phyloP scores from a whole-genome alignment of 352 stramenopile genomes.

The Phytopythium aichiense region DNA sequence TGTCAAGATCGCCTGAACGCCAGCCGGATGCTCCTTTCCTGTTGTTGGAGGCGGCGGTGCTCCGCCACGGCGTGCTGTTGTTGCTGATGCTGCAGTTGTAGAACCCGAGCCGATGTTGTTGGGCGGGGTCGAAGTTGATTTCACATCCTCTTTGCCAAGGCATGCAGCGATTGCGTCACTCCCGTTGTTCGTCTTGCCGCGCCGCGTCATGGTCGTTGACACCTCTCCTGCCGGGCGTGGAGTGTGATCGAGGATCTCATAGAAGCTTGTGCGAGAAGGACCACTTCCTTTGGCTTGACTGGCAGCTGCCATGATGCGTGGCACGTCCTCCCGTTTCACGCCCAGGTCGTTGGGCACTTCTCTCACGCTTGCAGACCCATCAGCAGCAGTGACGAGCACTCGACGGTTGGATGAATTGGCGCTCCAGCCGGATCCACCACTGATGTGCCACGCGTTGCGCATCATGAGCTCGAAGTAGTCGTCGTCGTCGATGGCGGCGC shows the following conservation, averaged over 20 bases:
- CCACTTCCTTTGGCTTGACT: slow-evolving; percentile 4
- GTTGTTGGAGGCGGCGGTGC: too few species aligned
- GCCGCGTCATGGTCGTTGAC: slow-evolving; percentile 19
- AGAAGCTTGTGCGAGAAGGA: slow-evolving; percentile 31
- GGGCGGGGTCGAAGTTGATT: neutral
- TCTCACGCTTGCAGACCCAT: slow-evolving; percentile 43
- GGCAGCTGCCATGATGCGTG: slow-evolving; percentile 20
- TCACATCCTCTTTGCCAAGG: slow-evolving; percentile 17
- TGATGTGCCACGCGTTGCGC: slow-evolving; percentile 79
- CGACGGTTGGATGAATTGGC: slow-evolving; percentile 60
- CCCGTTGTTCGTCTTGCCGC: slow-evolving; percentile 38
- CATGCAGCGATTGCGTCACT: slow-evolving; percentile 53
- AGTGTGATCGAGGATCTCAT: slow-evolving; percentile 59
- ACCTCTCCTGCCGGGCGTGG: slow-evolving; percentile 9
- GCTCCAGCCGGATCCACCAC: slow-evolving; percentile 37
- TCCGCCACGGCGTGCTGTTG: neutral
- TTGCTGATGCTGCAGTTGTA: neutral
- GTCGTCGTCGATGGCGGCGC: slow-evolving; percentile 85
- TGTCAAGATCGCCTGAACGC: slow-evolving; percentile 55
- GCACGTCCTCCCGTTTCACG: slow-evolving; percentile 24
- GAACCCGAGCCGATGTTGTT: neutral
- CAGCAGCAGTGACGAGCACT: slow-evolving; percentile 56
- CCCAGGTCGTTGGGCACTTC: slow-evolving; percentile 47
- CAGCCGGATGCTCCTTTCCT: slow-evolving; percentile 19
- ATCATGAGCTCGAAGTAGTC: slow-evolving; percentile 94